Percentiles rank a stretch among this genome's conserved stretches.
Evolutionary conservation across 768 basidiomycete genomes (phyloP).

Genomic region (Melanogaster broomeanus): DNA sequence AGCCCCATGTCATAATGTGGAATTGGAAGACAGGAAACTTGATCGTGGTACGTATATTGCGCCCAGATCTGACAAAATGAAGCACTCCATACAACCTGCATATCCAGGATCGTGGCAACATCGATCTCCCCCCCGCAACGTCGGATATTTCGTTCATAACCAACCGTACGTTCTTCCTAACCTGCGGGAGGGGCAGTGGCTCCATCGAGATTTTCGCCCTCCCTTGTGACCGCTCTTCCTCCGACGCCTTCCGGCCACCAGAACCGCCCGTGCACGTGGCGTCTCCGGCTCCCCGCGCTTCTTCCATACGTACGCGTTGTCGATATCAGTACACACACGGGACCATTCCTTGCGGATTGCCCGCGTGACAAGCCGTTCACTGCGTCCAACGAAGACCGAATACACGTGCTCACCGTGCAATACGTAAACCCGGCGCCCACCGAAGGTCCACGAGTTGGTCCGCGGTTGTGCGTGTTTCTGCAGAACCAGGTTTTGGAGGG

Average conservation of each 20-base stretch:
- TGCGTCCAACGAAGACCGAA: slow-evolving; percentile 25
- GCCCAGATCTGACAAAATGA: background rate
- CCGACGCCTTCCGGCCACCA: no score
- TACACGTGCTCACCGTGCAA: slow-evolving; percentile 24
- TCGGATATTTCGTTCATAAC: slow-evolving; percentile 52
- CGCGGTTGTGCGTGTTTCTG: slow-evolving; percentile 28
- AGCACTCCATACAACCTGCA: background rate
- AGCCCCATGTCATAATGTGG: slow-evolving; percentile 39
- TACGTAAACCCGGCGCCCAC: slow-evolving; percentile 10
- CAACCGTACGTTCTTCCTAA: slow-evolving; percentile 43
- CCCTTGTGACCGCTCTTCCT: slow-evolving; percentile 7
- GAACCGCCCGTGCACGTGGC: no score
- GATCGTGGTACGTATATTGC: slow-evolving; percentile 43
- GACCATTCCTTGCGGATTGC: slow-evolving; percentile 32
- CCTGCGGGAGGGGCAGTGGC: slow-evolving; percentile 35
- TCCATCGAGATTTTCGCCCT: slow-evolving; percentile 47
- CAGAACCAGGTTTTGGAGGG: slow-evolving; percentile 33
- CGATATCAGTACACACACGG: slow-evolving; percentile 32
- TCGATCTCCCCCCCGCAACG: slow-evolving; percentile 25
- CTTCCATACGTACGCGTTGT: slow-evolving; percentile 11
- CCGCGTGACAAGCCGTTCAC: slow-evolving; percentile 24
- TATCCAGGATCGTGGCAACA: slow-evolving; percentile 30
- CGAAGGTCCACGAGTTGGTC: slow-evolving; percentile 8
- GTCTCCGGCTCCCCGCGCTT: slow-evolving; percentile 14
- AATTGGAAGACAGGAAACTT: slow-evolving; percentile 50